phyloP scores from a whole-genome alignment of 2,329 filamentous ascomycete species.

The Geosmithia flava region DNA sequence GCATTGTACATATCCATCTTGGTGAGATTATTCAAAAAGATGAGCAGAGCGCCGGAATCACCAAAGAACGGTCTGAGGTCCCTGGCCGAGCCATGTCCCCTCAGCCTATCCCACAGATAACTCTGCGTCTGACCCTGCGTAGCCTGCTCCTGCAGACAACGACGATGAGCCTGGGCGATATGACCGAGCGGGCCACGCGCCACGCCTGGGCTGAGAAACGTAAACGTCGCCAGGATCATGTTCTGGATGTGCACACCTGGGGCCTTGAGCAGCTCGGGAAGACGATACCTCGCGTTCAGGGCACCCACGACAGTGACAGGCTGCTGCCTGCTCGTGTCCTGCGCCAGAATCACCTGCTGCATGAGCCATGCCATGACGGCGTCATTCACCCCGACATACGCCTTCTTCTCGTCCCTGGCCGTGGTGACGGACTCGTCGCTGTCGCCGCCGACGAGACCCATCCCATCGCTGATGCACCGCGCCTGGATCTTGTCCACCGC shows the following conservation, averaged over 20 bases:
- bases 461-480: background rate
- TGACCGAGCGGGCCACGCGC: conserved; percentile 11
- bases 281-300: conserved; percentile 13
- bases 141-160: conserved; percentile 18
- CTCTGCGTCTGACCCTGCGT: conserved; percentile 18
- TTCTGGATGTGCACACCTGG: conserved; percentile 14
- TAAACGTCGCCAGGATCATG: conserved; percentile 9
- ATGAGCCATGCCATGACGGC: conserved; percentile 28
- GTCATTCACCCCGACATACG: conserved; percentile 34
- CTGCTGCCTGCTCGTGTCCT: conserved; percentile 5
- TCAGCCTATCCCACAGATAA: conserved; percentile 7
- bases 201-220: conserved; percentile 9
- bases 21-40: conserved; percentile 26
- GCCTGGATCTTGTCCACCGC: conserved; percentile 1
- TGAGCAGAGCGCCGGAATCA: conserved; percentile 14
- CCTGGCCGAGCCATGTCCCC: conserved; percentile 6
- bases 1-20: conserved; percentile 18
- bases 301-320: conserved; percentile 12
- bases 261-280: conserved; percentile 6
- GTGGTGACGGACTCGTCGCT: background rate
- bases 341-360: conserved; percentile 8
- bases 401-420: background rate
- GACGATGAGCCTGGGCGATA: conserved; percentile 17
- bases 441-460: too few relatives aligned
- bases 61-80: conserved; percentile 13